Conservation (phyloP, 371 early-diverging fungal species). For the Lichtheimia ornata region DNA sequence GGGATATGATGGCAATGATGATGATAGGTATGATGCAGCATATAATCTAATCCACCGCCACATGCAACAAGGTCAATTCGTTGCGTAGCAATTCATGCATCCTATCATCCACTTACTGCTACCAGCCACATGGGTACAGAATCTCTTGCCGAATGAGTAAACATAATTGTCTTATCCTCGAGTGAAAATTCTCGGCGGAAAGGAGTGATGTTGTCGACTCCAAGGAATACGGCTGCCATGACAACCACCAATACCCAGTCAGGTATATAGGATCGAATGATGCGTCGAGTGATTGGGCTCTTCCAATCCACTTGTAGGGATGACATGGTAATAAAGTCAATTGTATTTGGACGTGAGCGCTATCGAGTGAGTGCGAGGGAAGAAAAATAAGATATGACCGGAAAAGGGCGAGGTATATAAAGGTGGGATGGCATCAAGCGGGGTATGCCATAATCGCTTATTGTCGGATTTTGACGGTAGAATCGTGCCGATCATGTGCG, state of each 20-base stretch:
- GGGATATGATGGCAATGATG: slow-evolving; percentile 21
- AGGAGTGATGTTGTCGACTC: slow-evolving; percentile 57
- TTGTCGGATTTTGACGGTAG: too few species aligned
- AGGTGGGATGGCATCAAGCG: too few species aligned
- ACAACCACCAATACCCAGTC: slow-evolving; percentile 65
- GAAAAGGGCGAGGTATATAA: too few species aligned
- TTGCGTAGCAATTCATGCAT: not conserved
- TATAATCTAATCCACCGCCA: slow-evolving; percentile 19
- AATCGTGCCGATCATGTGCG: too few species aligned
- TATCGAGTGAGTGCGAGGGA: too few species aligned
- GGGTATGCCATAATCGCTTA: too few species aligned
- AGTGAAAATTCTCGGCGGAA: slow-evolving; percentile 71
- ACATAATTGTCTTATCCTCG: slow-evolving; percentile 60
- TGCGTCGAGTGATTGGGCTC: slow-evolving; percentile 18
- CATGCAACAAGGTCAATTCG: too few species aligned
- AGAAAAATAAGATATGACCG: too few species aligned
- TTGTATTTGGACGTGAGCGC: too few species aligned
- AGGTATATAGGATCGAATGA: slow-evolving; percentile 55
- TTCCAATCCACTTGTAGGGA: slow-evolving; percentile 10
- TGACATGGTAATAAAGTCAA: too few species aligned
- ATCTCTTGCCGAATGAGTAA: slow-evolving; percentile 24
- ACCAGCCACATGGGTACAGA: slow-evolving; percentile 8
- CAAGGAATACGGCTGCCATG: slow-evolving; percentile 51
- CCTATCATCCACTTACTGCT: slow-evolving; percentile 1
- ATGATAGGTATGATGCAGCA: slow-evolving; percentile 25